Conservation (phyloP, 805 yeast species). For the Candida cerambycidarum region DNA sequence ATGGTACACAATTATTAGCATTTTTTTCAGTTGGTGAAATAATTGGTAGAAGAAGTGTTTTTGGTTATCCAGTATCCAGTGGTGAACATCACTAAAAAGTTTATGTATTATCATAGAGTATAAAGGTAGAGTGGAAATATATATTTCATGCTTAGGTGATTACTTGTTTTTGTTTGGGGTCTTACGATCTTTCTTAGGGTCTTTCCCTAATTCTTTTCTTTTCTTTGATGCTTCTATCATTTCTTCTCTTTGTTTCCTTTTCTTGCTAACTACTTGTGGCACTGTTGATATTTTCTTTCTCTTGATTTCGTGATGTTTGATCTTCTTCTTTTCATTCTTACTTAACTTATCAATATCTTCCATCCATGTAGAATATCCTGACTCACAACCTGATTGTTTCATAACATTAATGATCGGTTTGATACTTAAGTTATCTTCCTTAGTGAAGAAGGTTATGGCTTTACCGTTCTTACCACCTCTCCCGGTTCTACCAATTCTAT, state of each 20-base stretch:
- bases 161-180: too few species aligned
- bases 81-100: conserved; percentile 49
- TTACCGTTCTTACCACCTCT: conserved; percentile 86
- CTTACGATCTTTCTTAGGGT: background rate
- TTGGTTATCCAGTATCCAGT: conserved; percentile 77
- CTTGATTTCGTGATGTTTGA: conserved; percentile 57
- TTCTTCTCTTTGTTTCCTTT: conserved; percentile 60
- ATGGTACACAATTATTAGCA: conserved; percentile 82
- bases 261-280: conserved; percentile 63
- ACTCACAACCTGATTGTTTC: conserved; percentile 81
- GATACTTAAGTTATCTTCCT: conserved; percentile 74
- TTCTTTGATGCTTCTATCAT: conserved; percentile 78
- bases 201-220: conserved; percentile 39
- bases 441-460: conserved; percentile 91
- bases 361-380: conserved; percentile 79
- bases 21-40: conserved; percentile 94
- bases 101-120: conserved; percentile 4
- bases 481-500: conserved; percentile 98
- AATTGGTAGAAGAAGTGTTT: conserved; percentile 90
- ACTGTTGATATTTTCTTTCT: conserved; percentile 84
- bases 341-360: conserved; percentile 63
- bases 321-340: conserved; percentile 57
- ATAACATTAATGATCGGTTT: conserved; percentile 89
- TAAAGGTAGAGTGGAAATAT: background rate
- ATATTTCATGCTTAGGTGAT: conserved; percentile 3